A percentile compares a stretch with the other conserved stretches of the same genome.
Evolutionary conservation across 2,329 filamentous ascomycete species (phyloP).

Genomic region (Diplodia sapinea): DNA sequence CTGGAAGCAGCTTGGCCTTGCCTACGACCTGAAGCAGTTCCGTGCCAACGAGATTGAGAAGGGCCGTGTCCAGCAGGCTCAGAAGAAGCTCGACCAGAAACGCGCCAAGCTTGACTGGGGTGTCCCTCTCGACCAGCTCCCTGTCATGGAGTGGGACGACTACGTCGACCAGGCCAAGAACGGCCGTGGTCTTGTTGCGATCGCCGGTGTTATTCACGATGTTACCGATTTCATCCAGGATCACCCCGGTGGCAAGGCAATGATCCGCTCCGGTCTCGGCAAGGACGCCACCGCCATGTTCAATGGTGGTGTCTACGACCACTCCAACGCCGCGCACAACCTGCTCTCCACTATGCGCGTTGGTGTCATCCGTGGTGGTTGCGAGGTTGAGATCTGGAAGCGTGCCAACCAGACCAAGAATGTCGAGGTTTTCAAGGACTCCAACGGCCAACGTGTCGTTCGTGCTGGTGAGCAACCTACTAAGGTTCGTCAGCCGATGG

Average conservation of each 20-base stretch:
- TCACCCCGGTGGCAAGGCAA: constrained; percentile 52
- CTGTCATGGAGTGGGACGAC: constrained; percentile 53
- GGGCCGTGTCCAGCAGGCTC: constrained; percentile 52
- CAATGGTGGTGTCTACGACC: constrained; percentile 52
- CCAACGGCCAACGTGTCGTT: constrained; percentile 78
- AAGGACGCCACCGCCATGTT: constrained; percentile 54
- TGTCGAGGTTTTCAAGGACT: constrained; percentile 78
- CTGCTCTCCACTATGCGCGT: constrained; percentile 52
- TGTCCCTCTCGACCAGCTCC: constrained; percentile 51
- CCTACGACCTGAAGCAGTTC: constrained; percentile 53
- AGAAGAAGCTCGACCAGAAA: constrained; percentile 55
- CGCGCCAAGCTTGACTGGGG: constrained; percentile 52
- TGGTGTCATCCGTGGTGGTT: constrained; percentile 51
- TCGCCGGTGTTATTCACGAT: constrained; percentile 52
- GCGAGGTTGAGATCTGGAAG: constrained; percentile 54
- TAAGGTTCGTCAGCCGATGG: constrained; percentile 77
- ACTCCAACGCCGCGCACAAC: constrained; percentile 52
- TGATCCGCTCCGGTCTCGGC: constrained; percentile 51
- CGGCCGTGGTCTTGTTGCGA: constrained; percentile 49
- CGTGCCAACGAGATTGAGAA: constrained; percentile 53
- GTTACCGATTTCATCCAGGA: constrained; percentile 52
- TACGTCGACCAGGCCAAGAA: constrained; percentile 52
- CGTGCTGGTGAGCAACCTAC: constrained; percentile 86
- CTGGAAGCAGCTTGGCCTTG: constrained; percentile 52
- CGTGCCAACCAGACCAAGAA: constrained; percentile 66